Base-by-base conservation (phyloP, 2,329 filamentous ascomycete genomes). In the Cryphonectria japonica region DNA sequence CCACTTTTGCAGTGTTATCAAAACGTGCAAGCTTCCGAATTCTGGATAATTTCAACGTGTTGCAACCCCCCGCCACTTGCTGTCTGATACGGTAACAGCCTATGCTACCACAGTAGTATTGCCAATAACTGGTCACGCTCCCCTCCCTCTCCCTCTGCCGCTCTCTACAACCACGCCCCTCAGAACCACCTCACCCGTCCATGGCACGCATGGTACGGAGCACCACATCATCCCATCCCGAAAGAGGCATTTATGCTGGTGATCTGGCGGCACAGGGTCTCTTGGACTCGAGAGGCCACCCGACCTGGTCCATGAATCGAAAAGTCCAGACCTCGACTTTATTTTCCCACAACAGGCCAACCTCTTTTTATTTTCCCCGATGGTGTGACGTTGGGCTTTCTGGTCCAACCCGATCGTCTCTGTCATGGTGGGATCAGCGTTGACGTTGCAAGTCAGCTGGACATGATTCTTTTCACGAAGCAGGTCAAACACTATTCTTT, bases 291-390 rank as follows among this genome's bases (percentile, higher is more conserved):
- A 71, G 8, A 11, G 57, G 66, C 54, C 61, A 50, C 41, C 65
- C 46, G 52, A 62, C 63, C 69, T 67, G 34, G 63, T 73, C 71
- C 71, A 65, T 71, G 69, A 66, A 67, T 66, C 69, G 71, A 63
- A 69, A 69, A 61, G 71, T 73, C 71, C 71, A 73, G 71, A 73
- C 69, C 71, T 71, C 63, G 57, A 69, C 69, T 69, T 61, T 69
- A 69, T 46, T 32, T 22, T n/a, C 63, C n/a, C 29, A 22, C 43
- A 50, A 5, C 29, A 50, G 5, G 63, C 19, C 63, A 32, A 64
- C 61, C 41, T 65, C 41, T 65, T 7, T 68, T 39, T 52, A 26
- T 59, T 26, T 29, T 59, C 39, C 60, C 54, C 66, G 66, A 67
- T 60, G 66, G 66, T 67, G 52, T 46, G 66, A 67, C 54, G 50